Conservation (phyloP, 108 stramenopile species). For the Fragilaria crotonensis region DNA sequence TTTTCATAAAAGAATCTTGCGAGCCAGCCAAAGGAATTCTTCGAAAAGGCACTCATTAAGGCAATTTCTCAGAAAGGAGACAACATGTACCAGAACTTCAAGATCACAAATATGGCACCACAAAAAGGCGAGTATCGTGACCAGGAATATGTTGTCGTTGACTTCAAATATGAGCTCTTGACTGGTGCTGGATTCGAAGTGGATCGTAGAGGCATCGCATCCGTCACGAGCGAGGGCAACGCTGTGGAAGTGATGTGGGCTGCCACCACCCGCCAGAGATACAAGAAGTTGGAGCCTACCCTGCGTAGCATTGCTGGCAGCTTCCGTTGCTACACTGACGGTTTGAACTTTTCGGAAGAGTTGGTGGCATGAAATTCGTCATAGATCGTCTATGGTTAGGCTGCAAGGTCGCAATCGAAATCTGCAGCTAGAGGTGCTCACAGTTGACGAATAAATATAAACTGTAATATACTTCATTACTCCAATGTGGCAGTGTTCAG, state of each 20-base stretch:
- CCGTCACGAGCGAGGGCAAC: slow-evolving; percentile 72
- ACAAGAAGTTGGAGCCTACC: slow-evolving; percentile 65
- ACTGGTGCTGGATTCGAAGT: slow-evolving; percentile 95
- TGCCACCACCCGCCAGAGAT: slow-evolving; percentile 62
- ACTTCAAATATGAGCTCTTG: slow-evolving; percentile 91
- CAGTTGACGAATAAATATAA: no score
- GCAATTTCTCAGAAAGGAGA: slow-evolving; percentile 82
- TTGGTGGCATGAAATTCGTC: slow-evolving; percentile 3
- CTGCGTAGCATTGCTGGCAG: slow-evolving; percentile 58
- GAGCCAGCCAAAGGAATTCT: slow-evolving; percentile 51
- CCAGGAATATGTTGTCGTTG: slow-evolving; percentile 72
- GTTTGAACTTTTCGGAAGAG: slow-evolving; percentile 50
- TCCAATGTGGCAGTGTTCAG: no score
- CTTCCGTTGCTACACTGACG: slow-evolving; percentile 79
- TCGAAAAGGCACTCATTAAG: slow-evolving; percentile 54
- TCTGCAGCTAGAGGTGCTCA: no score
- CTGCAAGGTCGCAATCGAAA: no score
- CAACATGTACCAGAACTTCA: slow-evolving; percentile 92
- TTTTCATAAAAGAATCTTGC: slow-evolving; percentile 51
- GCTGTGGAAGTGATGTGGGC: slow-evolving; percentile 82
- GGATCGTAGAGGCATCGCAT: slow-evolving; percentile 83
- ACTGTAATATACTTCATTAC: no score
- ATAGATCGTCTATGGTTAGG: no score
- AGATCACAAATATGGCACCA: slow-evolving; percentile 76
- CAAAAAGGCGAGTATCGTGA: slow-evolving; percentile 32